Evolutionary conservation across 768 basidiomycete genomes (phyloP), one percentile per base, ranked within the genome.

Genomic region (Lenzites betulinus): DNA sequence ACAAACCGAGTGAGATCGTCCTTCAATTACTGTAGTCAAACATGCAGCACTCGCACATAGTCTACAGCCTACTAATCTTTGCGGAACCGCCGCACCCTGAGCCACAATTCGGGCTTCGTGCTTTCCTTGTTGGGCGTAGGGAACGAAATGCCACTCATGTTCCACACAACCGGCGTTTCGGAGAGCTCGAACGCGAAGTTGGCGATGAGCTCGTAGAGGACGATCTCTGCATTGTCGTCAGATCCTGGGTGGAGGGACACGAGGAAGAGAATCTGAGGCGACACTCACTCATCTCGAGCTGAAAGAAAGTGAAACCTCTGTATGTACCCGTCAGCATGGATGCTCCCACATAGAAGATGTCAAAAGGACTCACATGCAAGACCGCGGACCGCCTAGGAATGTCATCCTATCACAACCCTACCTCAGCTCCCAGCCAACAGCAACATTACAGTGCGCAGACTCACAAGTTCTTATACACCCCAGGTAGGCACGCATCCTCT

Each of bases 161-260:
- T 70, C 71, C 72, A 75, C 2, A 65, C 42, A 35, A 75, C 59
- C 12, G 66, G 68, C 36, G 64, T 66, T 3, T 66, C 62, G 3
- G 68, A 33, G 3, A 64, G 63, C 22, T 67, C 67, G 49, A 75
- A 69, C 22, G 60, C 62, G 67, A 72, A 71, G 16, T 65, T 63
- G 11, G 58, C 36, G 12, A 75, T 33, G 7, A 75, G 66, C 25
- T 64, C 64, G n/a, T 66, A 59, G 2, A 75, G 66, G 1, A 75
- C 65, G 36, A 69, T 63, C 59, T 74, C 74, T 74, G 35, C 7
- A 35, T 35, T 60, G 11, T n/a, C 11, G 2, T 25, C 0, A 13
- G 7, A 22, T 18, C 35, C 7, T 23, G 26, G 51, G 71, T 38
- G 22, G 76, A 71, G 7, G 71, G 20, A 58, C 13, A 66, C 64